Evolutionary conservation across 2,329 filamentous ascomycete species (phyloP).

Genomic region (Penicillium sp.): DNA sequence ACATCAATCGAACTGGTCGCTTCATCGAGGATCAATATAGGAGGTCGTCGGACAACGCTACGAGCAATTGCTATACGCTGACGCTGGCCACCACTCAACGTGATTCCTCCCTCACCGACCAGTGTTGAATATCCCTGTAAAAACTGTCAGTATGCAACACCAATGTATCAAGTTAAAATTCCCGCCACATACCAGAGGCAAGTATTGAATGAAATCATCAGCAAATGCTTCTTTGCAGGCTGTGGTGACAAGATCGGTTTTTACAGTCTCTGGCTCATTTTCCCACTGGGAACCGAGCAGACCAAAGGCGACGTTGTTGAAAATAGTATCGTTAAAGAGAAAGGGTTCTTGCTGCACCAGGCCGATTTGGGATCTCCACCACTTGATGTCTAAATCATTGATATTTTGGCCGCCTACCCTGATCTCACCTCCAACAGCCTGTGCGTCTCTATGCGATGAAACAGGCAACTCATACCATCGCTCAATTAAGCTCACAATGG

Average conservation of each 20-base stretch:
- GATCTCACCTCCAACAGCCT: not conserved
- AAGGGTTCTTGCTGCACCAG: slow-evolving; percentile 72
- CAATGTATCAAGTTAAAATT: slow-evolving; percentile 14
- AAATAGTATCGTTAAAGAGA: slow-evolving; percentile 69
- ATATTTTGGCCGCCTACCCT: slow-evolving; percentile 59
- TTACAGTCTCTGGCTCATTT: slow-evolving; percentile 33
- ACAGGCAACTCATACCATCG: slow-evolving; percentile 41
- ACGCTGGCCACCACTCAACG: slow-evolving; percentile 78
- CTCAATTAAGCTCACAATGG: slow-evolving; percentile 85
- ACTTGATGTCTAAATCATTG: slow-evolving; percentile 65
- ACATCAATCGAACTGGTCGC: no score
- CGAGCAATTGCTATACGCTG: slow-evolving; percentile 78
- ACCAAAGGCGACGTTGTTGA: slow-evolving; percentile 65
- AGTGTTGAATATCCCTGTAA: slow-evolving; percentile 68
- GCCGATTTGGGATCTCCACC: slow-evolving; percentile 61
- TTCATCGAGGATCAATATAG: no score
- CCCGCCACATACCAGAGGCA: slow-evolving; percentile 49
- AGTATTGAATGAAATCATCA: slow-evolving; percentile 68
- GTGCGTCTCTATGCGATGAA: not conserved
- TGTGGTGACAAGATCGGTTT: slow-evolving; percentile 59
- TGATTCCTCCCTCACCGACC: slow-evolving; percentile 78
- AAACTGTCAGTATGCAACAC: no score
- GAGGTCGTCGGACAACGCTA: slow-evolving; percentile 69
- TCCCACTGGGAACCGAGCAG: slow-evolving; percentile 47
- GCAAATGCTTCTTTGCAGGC: slow-evolving; percentile 71